Conservation (phyloP, 805 yeast genomes). For the Helenozyma rhizophorensis region DNA sequence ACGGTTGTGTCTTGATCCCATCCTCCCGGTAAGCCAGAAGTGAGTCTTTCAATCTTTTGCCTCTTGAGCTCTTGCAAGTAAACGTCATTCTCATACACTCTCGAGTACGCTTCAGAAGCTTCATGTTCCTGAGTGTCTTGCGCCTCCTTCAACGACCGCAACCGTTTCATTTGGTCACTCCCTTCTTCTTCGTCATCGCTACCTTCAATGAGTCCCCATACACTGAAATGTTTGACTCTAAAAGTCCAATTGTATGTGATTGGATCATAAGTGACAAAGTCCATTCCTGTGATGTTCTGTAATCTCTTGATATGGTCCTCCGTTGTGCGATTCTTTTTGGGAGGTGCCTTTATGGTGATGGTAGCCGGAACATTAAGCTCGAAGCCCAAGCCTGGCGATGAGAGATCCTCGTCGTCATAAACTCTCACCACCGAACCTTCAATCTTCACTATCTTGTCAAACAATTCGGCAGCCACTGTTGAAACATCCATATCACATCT, state of each 20-base stretch:
- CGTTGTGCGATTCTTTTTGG: slow-evolving; percentile 43
- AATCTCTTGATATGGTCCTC: slow-evolving; percentile 45
- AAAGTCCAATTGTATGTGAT: slow-evolving; percentile 73
- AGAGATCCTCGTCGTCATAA: slow-evolving; percentile 45
- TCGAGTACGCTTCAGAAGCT: slow-evolving; percentile 25
- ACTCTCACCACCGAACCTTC: slow-evolving; percentile 53
- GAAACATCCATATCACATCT: slow-evolving; percentile 29
- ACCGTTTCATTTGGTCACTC: slow-evolving; percentile 23
- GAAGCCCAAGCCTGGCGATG: slow-evolving; percentile 57
- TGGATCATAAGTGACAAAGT: slow-evolving; percentile 76
- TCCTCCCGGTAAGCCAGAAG: slow-evolving; percentile 34
- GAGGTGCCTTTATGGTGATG: slow-evolving; percentile 60
- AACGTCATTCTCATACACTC: slow-evolving; percentile 26
- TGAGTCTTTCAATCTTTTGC: slow-evolving; percentile 26
- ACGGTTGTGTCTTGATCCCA: slow-evolving; percentile 22
- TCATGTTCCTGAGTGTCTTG: slow-evolving; percentile 43
- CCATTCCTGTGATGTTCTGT: slow-evolving; percentile 60
- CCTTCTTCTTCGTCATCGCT: slow-evolving; percentile 46
- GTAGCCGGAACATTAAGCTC: slow-evolving; percentile 79
- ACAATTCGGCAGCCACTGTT: slow-evolving; percentile 40
- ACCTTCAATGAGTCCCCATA: slow-evolving; percentile 79
- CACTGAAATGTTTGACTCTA: slow-evolving; percentile 84
- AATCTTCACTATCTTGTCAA: slow-evolving; percentile 34
- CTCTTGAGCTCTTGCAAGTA: slow-evolving; percentile 31
- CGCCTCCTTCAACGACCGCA: slow-evolving; percentile 27